Conservation (phyloP, 495 filamentous ascomycete species). For the Penicillium manginii region DNA sequence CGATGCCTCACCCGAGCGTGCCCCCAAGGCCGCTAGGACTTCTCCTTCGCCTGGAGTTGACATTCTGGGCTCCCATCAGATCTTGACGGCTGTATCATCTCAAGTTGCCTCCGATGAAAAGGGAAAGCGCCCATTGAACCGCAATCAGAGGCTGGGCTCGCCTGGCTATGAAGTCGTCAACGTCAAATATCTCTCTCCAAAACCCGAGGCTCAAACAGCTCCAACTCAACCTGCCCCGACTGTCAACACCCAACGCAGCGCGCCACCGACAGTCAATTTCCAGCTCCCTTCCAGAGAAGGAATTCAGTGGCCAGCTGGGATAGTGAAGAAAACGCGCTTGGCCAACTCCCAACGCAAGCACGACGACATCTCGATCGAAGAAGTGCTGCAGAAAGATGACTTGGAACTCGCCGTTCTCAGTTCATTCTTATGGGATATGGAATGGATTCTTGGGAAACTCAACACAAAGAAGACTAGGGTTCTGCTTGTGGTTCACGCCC, state of each 20-base stretch:
- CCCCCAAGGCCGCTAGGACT: constrained; percentile 10
- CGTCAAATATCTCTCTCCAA: neutral
- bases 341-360: constrained; percentile 54
- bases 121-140: neutral
- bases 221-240: neutral
- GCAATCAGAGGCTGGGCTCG: neutral
- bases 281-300: constrained; percentile 19
- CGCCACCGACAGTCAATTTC: neutral
- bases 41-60: constrained; percentile 6
- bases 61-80: constrained; percentile 2
- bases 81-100: neutral
- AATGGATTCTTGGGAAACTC: constrained; percentile 70
- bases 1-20: neutral
- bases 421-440: constrained; percentile 82
- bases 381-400: constrained; percentile 74
- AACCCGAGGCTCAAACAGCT: neutral
- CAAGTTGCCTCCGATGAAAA: neutral
- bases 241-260: neutral
- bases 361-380: constrained; percentile 88
- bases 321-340: constrained; percentile 83
- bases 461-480: constrained; percentile 56
- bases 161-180: neutral
- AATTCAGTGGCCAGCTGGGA: constrained; percentile 68
- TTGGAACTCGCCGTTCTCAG: constrained; percentile 80
- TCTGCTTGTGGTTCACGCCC: constrained; percentile 72